Percentiles rank a stretch among this genome's conserved stretches.
These are phyloP conservation scores for Mortierella antarctica DNA, from an alignment of 192 early-diverging fungal genomes.

Conservation along the genomic window DNA sequence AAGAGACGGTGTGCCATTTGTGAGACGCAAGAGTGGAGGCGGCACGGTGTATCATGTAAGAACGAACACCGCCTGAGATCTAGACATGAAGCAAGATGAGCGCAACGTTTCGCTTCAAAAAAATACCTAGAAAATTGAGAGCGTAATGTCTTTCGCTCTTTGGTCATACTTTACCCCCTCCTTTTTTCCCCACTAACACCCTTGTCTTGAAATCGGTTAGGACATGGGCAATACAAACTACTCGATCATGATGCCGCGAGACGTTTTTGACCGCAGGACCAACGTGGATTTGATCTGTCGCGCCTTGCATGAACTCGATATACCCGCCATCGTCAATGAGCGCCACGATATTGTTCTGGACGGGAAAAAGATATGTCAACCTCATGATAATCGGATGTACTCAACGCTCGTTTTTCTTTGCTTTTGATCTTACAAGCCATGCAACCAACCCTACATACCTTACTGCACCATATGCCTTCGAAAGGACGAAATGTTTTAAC, in stretches of 20 bases:
- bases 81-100: not conserved
- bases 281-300: conserved; percentile 82
- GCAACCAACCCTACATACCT: not conserved
- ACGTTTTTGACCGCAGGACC: conserved; percentile 77
- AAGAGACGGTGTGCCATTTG: conserved; percentile 77
- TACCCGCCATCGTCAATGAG: conserved; percentile 82
- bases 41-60: conserved; percentile 95
- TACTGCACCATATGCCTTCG: not conserved
- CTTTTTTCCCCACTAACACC: not conserved
- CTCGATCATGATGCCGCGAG: conserved; percentile 92
- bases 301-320: conserved; percentile 82
- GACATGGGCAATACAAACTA: conserved; percentile 97
- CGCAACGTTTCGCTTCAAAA: not conserved
- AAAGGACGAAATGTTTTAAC: conserved; percentile 7
- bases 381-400: too few relatives aligned
- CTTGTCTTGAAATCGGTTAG: conserved; percentile 39
- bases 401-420: not conserved
- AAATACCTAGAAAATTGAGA: not conserved
- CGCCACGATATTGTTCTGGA: conserved; percentile 92
- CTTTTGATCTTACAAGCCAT: not conserved
- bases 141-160: not conserved
- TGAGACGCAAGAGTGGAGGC: conserved; percentile 90
- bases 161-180: conserved; percentile 8
- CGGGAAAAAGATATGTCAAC: conserved; percentile 71
- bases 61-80: not conserved